Conservation (phyloP, 1,284 basidiomycete species). For the Pterulicium gracile region DNA sequence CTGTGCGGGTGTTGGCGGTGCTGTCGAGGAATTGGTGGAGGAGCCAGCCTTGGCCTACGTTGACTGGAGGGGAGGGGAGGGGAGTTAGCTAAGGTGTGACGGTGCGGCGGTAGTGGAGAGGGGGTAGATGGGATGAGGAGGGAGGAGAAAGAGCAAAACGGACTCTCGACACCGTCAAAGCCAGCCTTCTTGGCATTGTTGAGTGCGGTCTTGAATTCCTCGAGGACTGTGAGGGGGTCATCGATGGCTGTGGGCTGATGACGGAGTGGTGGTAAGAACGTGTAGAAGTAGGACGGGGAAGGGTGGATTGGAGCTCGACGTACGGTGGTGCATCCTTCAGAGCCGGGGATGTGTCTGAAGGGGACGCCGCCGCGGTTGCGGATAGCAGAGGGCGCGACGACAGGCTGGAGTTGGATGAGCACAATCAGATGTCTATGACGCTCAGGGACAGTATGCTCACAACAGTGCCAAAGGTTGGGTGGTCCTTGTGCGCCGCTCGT, state of each 20-base stretch:
- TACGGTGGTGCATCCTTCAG: background rate
- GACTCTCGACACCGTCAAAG: slow-evolving; percentile 36
- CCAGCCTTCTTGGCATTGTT: slow-evolving; percentile 32
- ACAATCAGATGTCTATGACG: too few relatives aligned
- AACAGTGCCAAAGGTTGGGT: slow-evolving; percentile 6
- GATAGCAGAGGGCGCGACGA: background rate
- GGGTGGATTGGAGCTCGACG: background rate
- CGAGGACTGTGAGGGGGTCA: slow-evolving; percentile 18
- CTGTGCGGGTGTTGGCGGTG: slow-evolving; percentile 44
- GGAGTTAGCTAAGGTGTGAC: too few relatives aligned
- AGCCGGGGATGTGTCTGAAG: background rate
- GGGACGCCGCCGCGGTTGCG: background rate
- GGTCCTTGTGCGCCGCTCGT: slow-evolving; percentile 9
- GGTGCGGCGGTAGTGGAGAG: background rate
- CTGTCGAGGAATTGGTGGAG: slow-evolving; percentile 47
- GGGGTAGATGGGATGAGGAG: background rate
- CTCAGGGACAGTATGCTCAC: too few relatives aligned
- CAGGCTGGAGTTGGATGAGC: too few relatives aligned
- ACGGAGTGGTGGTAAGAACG: too few relatives aligned
- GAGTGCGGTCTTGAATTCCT: slow-evolving; percentile 26
- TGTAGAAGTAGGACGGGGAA: background rate
- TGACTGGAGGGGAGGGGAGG: background rate
- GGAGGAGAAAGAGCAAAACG: background rate
- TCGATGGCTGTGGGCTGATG: slow-evolving; percentile 8
- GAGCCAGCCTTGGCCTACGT: slow-evolving; percentile 14